phyloP scores from a whole-genome alignment of 2,329 filamentous ascomycete genomes.

The Aureobasidium sp. region DNA sequence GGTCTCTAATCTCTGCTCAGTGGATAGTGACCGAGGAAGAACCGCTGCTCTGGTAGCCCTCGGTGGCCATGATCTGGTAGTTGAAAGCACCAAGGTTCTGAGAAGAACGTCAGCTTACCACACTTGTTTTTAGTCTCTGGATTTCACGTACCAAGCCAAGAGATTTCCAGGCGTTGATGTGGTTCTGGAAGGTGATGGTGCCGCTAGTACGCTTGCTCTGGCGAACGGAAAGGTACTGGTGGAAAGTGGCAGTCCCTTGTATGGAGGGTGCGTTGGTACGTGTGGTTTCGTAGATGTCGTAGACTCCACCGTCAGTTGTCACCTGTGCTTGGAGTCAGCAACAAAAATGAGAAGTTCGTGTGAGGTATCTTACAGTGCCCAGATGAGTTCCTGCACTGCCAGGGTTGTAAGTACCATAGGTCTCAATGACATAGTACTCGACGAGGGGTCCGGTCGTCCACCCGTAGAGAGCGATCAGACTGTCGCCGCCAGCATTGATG shows the following conservation, averaged over 20 bases:
- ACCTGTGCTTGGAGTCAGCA: constrained; percentile 22
- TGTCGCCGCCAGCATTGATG: constrained; percentile 44
- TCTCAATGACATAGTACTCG: constrained; percentile 54
- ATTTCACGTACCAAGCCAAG: constrained; percentile 33
- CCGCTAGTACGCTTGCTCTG: constrained; percentile 44
- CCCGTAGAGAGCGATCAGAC: constrained; percentile 52
- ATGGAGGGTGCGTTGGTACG: constrained; percentile 44
- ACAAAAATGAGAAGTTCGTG: fast-evolving
- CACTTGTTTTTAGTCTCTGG: no score
- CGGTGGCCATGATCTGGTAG: constrained; percentile 47
- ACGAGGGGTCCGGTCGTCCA: constrained; percentile 50
- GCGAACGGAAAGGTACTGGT: constrained; percentile 50
- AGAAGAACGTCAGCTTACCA: neutral
- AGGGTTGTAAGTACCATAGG: constrained; percentile 45
- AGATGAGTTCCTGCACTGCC: constrained; percentile 34
- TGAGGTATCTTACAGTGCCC: constrained; percentile 32
- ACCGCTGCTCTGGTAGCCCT: constrained; percentile 38
- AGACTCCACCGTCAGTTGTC: constrained; percentile 46
- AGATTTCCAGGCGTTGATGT: constrained; percentile 49
- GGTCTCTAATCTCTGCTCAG: no score
- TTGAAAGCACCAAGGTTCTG: constrained; percentile 42
- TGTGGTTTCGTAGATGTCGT: constrained; percentile 45
- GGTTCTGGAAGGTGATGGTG: constrained; percentile 43
- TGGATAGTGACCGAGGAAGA: neutral
- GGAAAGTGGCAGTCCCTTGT: constrained; percentile 48